Percentiles rank a stretch among this genome's conserved stretches.
phyloP scores from a whole-genome alignment of 1,284 basidiomycete species.

The Puccinia horiana region DNA sequence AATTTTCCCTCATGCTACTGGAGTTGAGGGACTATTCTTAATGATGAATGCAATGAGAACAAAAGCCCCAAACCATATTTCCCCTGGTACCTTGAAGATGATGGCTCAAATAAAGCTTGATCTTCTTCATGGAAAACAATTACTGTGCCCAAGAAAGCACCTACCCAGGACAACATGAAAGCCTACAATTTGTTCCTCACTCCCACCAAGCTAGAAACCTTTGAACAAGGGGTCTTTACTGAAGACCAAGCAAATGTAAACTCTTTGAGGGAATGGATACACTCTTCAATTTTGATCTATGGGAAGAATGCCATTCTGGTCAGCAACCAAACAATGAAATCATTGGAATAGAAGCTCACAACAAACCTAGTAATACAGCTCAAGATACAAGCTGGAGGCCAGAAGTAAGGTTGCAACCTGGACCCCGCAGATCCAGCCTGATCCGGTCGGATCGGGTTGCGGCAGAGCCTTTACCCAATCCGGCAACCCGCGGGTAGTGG shows the following conservation, averaged over 20 bases:
- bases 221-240: background rate
- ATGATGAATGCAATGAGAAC: slow-evolving; percentile 9
- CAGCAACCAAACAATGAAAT: background rate
- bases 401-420: too few relatives aligned
- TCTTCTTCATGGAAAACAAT: background rate
- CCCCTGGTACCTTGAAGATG: background rate
- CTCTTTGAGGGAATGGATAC: background rate
- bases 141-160: background rate
- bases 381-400: too few relatives aligned
- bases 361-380: too few relatives aligned
- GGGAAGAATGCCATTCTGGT: too few relatives aligned
- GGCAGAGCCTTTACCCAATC: too few relatives aligned
- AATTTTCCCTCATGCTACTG: slow-evolving; percentile 19
- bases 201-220: background rate
- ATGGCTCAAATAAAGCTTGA: background rate
- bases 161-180: background rate
- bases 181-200: background rate
- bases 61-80: background rate
- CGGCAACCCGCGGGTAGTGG: too few relatives aligned
- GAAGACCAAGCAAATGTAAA: background rate
- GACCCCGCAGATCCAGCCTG: too few relatives aligned
- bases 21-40: slow-evolving; percentile 28
- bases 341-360: too few relatives aligned
- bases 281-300: background rate
- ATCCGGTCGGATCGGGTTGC: too few relatives aligned